phyloP scores from a whole-genome alignment of 495 filamentous ascomycete species.

The Daldinia vernicosa region DNA sequence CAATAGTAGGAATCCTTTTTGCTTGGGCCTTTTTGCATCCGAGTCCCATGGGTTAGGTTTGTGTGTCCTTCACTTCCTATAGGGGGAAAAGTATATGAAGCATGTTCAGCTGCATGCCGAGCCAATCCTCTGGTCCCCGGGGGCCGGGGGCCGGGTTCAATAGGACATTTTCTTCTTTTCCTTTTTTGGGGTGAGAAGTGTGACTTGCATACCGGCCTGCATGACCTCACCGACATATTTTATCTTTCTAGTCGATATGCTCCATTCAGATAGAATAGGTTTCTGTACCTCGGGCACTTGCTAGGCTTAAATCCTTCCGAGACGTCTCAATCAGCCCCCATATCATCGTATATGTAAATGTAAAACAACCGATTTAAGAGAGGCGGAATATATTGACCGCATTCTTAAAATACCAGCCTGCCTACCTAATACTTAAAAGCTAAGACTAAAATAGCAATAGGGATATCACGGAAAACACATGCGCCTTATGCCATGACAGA shows the following conservation, averaged over 20 bases:
- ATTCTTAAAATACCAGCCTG: not conserved
- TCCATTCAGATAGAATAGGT: not conserved
- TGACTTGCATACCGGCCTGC: constrained; percentile 29
- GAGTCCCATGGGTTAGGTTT: not conserved
- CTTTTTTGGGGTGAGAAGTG: constrained; percentile 13
- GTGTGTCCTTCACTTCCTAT: not conserved
- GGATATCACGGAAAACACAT: not conserved
- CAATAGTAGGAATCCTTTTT: constrained; percentile 12
- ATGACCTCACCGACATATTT: constrained; percentile 16
- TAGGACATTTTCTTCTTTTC: constrained; percentile 8
- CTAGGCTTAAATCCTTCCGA: not conserved
- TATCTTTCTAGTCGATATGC: not conserved
- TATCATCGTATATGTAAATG: not conserved
- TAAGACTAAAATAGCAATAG: not conserved
- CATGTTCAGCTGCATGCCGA: constrained; percentile 9
- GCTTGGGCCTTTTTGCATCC: not conserved
- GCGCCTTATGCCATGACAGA: not conserved
- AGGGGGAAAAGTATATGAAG: not conserved
- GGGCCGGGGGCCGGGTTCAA: constrained; percentile 13
- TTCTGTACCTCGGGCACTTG: not conserved
- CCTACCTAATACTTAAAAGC: not conserved
- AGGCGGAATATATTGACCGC: not conserved
- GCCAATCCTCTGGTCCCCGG: constrained; percentile 14
- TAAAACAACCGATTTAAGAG: not conserved
- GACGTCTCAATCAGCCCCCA: not conserved